These are phyloP conservation scores for Isabelozyma gotoi DNA, from an alignment of 805 yeast species.

Conservation along the genomic window DNA sequence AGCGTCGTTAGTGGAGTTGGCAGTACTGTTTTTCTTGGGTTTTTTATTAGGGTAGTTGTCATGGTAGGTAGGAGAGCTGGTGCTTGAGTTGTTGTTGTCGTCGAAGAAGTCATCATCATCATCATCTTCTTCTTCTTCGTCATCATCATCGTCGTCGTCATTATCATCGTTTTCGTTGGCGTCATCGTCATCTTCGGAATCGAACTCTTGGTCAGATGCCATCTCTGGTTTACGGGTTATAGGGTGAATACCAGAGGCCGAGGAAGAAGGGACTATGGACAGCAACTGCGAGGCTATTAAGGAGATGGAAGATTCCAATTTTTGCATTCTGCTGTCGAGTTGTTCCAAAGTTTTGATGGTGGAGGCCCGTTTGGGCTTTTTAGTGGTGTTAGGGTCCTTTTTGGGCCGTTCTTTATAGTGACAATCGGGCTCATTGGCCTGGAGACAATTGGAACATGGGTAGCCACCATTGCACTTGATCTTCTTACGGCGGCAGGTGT, in stretches of 20 bases:
- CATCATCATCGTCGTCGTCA: background rate
- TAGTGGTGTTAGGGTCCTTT: constrained; percentile 2
- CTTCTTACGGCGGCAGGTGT: constrained; percentile 30
- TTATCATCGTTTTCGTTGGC: background rate
- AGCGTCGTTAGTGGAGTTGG: background rate
- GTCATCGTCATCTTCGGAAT: background rate
- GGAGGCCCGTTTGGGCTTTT: background rate
- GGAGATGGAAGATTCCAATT: background rate
- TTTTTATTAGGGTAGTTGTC: background rate
- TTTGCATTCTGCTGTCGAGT: constrained; percentile 2
- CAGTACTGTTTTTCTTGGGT: background rate
- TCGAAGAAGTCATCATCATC: background rate
- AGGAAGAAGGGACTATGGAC: background rate
- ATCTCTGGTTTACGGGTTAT: background rate
- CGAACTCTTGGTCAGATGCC: background rate
- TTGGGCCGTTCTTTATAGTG: constrained; percentile 19
- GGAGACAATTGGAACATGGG: constrained; percentile 30
- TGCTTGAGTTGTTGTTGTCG: background rate
- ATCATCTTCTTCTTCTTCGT: constrained; percentile 4
- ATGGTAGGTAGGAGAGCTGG: background rate
- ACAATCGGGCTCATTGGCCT: constrained; percentile 17
- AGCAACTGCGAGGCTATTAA: background rate
- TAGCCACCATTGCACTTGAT: constrained; percentile 30
- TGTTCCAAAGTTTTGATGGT: background rate
- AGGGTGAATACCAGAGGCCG: background rate